phyloP scores from a whole-genome alignment of 768 basidiomycete species.

The Podaxis sp. region DNA sequence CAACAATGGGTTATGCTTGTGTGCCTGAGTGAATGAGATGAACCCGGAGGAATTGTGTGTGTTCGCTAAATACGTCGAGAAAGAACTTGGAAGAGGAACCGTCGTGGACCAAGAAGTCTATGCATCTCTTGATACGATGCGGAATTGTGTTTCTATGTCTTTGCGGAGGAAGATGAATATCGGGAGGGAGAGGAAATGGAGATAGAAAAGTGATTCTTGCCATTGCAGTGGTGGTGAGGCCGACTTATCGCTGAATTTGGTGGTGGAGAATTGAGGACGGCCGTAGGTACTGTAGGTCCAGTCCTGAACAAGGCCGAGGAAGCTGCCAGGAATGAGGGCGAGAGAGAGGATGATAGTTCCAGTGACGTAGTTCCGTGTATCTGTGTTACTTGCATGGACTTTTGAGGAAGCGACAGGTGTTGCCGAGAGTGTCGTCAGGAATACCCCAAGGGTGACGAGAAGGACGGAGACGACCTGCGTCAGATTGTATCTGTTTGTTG shows the following conservation, averaged over 20 bases:
- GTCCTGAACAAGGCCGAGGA: constrained; percentile 86
- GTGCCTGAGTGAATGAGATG: constrained; percentile 35
- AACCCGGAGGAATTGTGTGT: constrained; percentile 25
- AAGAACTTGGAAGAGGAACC: constrained; percentile 19
- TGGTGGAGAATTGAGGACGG: constrained; percentile 15
- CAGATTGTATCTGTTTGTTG: constrained; percentile 19
- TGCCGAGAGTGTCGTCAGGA: constrained; percentile 80
- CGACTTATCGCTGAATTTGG: constrained; percentile 11
- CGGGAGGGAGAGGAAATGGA: constrained; percentile 78
- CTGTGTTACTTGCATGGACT: constrained; percentile 16
- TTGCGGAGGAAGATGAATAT: constrained; percentile 65
- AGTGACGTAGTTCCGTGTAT: constrained; percentile 51
- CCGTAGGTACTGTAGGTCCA: constrained; percentile 60
- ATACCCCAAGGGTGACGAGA: constrained; percentile 78
- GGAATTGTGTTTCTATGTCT: constrained; percentile 50
- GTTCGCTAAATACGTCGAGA: background rate
- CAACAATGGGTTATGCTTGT: constrained; percentile 26
- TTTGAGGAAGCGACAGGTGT: constrained; percentile 34
- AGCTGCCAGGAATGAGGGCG: constrained; percentile 77
- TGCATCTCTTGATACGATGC: constrained; percentile 39
- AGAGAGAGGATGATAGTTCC: constrained; percentile 75
- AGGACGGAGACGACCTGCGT: constrained; percentile 72
- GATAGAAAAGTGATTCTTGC: constrained; percentile 93
- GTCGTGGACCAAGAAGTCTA: constrained; percentile 34
- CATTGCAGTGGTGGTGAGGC: constrained; percentile 38